A percentile compares a stretch with the other conserved stretches of the same genome.
These are phyloP conservation scores for Amanita pallidorosea DNA, from an alignment of 768 basidiomycete genomes.

Conservation along the genomic window DNA sequence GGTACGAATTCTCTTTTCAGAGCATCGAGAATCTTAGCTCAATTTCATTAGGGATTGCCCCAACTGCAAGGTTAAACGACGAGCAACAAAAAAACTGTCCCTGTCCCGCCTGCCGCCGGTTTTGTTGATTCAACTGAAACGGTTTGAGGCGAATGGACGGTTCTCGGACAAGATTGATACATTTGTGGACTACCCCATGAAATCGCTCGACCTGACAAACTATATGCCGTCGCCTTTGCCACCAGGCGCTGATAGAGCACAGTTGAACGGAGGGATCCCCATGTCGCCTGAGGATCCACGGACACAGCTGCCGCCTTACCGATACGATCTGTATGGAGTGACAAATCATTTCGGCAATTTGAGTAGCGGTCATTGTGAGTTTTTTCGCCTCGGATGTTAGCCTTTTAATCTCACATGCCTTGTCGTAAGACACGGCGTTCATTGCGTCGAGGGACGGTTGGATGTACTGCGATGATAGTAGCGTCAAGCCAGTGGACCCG, in stretches of 20 bases:
- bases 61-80: slow-evolving; percentile 79
- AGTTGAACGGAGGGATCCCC: slow-evolving; percentile 30
- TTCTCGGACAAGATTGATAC: slow-evolving; percentile 98
- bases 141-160: slow-evolving; percentile 82
- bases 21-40: neutral
- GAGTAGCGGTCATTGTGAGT: slow-evolving; percentile 92
- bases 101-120: slow-evolving; percentile 91
- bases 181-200: slow-evolving; percentile 80
- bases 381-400: neutral
- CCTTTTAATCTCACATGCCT: neutral
- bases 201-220: slow-evolving; percentile 49
- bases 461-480: slow-evolving; percentile 92
- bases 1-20: slow-evolving; percentile 38
- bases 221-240: slow-evolving; percentile 80
- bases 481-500: slow-evolving; percentile 59
- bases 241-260: slow-evolving; percentile 46
- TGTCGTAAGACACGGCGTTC: slow-evolving; percentile 75
- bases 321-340: slow-evolving; percentile 90
- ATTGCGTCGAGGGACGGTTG: slow-evolving; percentile 82
- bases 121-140: slow-evolving; percentile 84
- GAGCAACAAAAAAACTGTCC: slow-evolving; percentile 78
- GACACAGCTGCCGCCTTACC: slow-evolving; percentile 77
- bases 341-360: slow-evolving; percentile 95
- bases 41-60: slow-evolving; percentile 76
- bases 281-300: slow-evolving; percentile 60